A percentile compares a stretch with the other conserved stretches of the same genome.
phyloP scores from a whole-genome alignment of 1,284 basidiomycete species.

The Blastosporella zonata region DNA sequence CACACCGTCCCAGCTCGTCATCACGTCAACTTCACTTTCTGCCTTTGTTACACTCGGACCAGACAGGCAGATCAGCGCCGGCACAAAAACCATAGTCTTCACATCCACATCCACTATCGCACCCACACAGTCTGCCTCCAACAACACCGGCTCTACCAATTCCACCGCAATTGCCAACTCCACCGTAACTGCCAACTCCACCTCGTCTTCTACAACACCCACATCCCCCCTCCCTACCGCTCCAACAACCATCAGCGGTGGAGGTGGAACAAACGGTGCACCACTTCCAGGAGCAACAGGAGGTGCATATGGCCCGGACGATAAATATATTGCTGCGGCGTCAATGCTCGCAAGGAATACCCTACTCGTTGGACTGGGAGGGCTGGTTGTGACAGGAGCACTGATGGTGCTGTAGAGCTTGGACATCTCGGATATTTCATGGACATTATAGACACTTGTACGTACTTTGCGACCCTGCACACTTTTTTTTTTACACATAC shows the following conservation, averaged over 20 bases:
- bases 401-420: conserved; percentile 41
- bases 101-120: conserved; percentile 41
- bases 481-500: background rate
- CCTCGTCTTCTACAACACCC: conserved; percentile 23
- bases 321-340: conserved; percentile 61
- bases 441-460: conserved; percentile 15
- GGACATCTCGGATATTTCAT: conserved; percentile 7
- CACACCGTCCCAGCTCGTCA: conserved; percentile 29
- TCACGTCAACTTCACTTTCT: conserved; percentile 37
- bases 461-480: conserved; percentile 5
- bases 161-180: conserved; percentile 3
- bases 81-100: conserved; percentile 38
- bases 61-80: conserved; percentile 37
- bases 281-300: conserved; percentile 46
- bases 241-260: conserved; percentile 48
- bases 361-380: conserved; percentile 37
- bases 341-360: conserved; percentile 40
- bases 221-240: conserved; percentile 52
- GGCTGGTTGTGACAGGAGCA: conserved; percentile 43
- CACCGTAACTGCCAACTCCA: conserved; percentile 21
- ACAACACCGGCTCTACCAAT: conserved; percentile 18
- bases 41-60: conserved; percentile 30
- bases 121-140: conserved; percentile 23
- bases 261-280: conserved; percentile 42
- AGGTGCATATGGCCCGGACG: conserved; percentile 59